Evolutionary conservation across 1,284 basidiomycete genomes (phyloP), one percentile per base, ranked within the genome.

Genomic region (Irpex rosettiformis): DNA sequence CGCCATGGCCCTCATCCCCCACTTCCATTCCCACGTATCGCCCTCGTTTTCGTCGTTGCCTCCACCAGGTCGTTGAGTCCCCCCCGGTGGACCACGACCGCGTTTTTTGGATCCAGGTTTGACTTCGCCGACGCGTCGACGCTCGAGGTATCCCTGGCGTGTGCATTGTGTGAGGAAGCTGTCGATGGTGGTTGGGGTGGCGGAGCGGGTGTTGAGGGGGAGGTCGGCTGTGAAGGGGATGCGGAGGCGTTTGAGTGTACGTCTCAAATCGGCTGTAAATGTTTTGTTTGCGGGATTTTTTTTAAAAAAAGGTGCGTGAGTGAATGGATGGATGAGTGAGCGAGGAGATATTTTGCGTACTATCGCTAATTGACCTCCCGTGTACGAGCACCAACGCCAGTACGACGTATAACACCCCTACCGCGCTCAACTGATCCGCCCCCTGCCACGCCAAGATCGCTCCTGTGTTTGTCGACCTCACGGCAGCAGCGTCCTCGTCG

Each of bases 321-420:
- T n/a, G n/a, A n/a, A n/a, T n/a, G n/a, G n/a, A n/a, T n/a, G n/a
- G n/a, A n/a, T n/a, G n/a, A n/a, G n/a, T n/a, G n/a, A n/a, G n/a
- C n/a, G n/a, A n/a, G n/a, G n/a, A n/a, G n/a, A 47, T 37, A 30
- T 54, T 54, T 45, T 21, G 74, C 83, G 61, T 65, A 91, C 91
- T 67, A 63, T 93, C 90, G 45, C 77, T 77, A 8, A 93, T 76
- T 24, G 80, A 77, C 7, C 85, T 75, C 28, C 89, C 89, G 60
- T 80, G 86, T 48, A 87, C 86, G 4, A 93, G 76, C 49, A 93
- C 84, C 24, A 93, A 74, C 0, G 87, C 79, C 1, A 93, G 81
- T 40, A 93, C 77, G 22, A 88, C 81, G 60, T 89, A 84, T 21
- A 91, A 76, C 10, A 92, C 70, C 11, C 89, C 90, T 21, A 86